These are phyloP conservation scores for Microsporum ferrugineum DNA, from an alignment of 2,329 filamentous ascomycete genomes.

Conservation along the genomic window DNA sequence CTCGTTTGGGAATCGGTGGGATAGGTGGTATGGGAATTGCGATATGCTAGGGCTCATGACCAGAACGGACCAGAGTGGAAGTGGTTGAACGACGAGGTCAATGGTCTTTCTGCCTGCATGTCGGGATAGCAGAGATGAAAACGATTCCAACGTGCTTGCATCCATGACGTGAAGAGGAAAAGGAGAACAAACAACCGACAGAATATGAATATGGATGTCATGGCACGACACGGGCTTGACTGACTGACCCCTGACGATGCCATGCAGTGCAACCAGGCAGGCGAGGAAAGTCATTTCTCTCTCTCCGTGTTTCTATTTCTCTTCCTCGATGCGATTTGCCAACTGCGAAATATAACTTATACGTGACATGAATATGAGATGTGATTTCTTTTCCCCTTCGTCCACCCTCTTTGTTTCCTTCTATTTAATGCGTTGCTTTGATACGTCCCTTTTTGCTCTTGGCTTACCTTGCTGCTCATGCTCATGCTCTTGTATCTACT, in stretches of 20 bases:
- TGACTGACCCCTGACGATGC: neutral
- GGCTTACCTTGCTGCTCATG: too few relatives aligned
- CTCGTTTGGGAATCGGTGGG: neutral
- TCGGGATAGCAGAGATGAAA: neutral
- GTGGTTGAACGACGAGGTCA: neutral
- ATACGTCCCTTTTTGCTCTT: neutral
- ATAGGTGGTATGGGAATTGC: neutral
- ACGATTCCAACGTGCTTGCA: neutral
- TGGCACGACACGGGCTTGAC: neutral
- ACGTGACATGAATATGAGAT: conserved; percentile 11
- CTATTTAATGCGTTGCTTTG: neutral
- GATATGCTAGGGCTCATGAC: neutral
- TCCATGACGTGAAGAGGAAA: neutral
- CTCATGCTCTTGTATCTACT: neutral
- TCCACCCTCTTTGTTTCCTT: neutral
- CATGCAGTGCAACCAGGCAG: neutral
- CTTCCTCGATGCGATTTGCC: neutral
- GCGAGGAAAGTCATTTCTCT: neutral
- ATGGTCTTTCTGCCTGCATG: too few relatives aligned
- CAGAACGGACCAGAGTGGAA: neutral
- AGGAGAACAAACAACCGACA: neutral
- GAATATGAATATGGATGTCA: neutral
- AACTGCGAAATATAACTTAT: conserved; percentile 2
- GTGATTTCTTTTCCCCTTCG: neutral
- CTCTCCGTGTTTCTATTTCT: neutral